These are phyloP conservation scores for Spergularia bocconei DNA, from an alignment of 148 eudicot species.

Conservation along the genomic window DNA sequence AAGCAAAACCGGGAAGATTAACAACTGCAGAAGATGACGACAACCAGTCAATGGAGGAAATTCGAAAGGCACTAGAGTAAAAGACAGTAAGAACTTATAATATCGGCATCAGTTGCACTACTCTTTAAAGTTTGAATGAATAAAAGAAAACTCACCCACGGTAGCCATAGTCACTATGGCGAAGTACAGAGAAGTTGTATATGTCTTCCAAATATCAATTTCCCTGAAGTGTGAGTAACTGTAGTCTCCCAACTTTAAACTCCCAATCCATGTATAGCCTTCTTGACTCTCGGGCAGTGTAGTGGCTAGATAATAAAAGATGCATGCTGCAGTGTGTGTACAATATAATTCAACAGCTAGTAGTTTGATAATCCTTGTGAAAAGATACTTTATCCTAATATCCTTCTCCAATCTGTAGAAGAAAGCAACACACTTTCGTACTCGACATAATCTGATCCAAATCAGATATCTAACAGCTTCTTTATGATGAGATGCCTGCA, in stretches of 20 bases:
- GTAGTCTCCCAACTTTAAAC: constrained; percentile 76
- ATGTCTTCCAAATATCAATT: constrained; percentile 74
- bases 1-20: no score
- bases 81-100: no score
- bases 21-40: no score
- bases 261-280: constrained; percentile 97
- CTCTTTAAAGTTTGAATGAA: neutral
- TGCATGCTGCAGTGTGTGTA: constrained; percentile 97
- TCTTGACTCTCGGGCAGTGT: constrained; percentile 69
- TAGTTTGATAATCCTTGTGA: constrained; percentile 79
- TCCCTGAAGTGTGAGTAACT: constrained; percentile 78
- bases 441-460: constrained; percentile 76
- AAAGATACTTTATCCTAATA: constrained; percentile 74
- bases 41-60: no score
- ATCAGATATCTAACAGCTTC: constrained; percentile 77
- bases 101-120: no score
- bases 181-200: constrained; percentile 77
- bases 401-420: constrained; percentile 81
- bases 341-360: constrained; percentile 81
- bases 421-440: constrained; percentile 52
- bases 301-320: constrained; percentile 88
- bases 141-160: constrained; percentile 59
- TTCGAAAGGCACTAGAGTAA: no score
- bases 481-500: constrained; percentile 55
- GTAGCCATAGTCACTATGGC: constrained; percentile 96